Evolutionary conservation across 805 yeast species (phyloP).

Genomic region (Metschnikowia reukaufii): DNA sequence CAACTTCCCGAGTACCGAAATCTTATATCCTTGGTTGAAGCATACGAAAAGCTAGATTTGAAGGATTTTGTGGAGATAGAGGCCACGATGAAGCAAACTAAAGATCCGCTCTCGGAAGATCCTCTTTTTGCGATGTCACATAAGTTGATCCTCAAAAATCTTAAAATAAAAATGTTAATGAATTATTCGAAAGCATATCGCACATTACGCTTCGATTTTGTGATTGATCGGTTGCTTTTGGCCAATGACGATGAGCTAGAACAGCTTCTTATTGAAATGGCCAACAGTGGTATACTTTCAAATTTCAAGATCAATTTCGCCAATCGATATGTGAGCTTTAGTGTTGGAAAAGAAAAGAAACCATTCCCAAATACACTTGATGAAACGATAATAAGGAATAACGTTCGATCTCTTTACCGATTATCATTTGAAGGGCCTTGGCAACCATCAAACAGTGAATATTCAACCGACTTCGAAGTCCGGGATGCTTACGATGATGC

Average conservation of each 20-base stretch:
- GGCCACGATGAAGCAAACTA: conserved; percentile 17
- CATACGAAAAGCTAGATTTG: conserved; percentile 33
- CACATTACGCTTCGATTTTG: conserved; percentile 28
- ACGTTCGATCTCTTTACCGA: conserved; percentile 17
- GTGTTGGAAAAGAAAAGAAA: not conserved
- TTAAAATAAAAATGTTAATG: conserved; percentile 32
- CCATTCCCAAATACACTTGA: conserved; percentile 23
- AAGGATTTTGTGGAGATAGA: conserved; percentile 19
- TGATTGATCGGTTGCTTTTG: conserved; percentile 23
- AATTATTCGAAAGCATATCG: conserved; percentile 33
- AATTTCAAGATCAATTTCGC: conserved; percentile 32
- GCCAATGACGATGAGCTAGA: conserved; percentile 28
- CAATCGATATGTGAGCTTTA: conserved; percentile 21
- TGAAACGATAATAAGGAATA: conserved; percentile 24
- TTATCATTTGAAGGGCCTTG: conserved; percentile 17
- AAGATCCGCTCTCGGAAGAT: conserved; percentile 31
- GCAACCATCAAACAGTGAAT: not conserved
- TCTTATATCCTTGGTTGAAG: conserved; percentile 29
- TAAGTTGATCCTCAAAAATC: conserved; percentile 27
- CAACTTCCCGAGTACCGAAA: conserved; percentile 23
- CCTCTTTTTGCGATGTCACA: conserved; percentile 31
- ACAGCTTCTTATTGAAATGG: conserved; percentile 27
- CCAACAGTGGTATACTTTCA: conserved; percentile 30
- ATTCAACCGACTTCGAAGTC: not conserved
- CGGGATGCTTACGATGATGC: conserved; percentile 3